These are phyloP conservation scores for Salvia miltiorrhiza DNA, from an alignment of 257 asterid species.

Conservation along the genomic window DNA sequence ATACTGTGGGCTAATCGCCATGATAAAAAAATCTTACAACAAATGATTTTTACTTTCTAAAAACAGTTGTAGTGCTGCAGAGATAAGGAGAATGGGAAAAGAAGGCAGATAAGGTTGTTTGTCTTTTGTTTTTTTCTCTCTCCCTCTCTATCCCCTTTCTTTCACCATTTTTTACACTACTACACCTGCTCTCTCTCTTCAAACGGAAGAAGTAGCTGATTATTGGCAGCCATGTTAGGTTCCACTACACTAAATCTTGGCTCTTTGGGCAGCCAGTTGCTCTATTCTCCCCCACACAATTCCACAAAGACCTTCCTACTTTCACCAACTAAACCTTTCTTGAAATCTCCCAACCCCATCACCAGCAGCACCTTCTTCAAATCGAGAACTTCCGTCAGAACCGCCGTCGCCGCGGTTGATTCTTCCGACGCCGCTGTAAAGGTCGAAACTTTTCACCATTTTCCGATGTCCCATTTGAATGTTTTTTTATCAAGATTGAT, in stretches of 20 bases:
- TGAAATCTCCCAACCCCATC: slow-evolving; percentile 36
- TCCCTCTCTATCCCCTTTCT: slow-evolving; percentile 15
- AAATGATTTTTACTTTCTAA: too few relatives aligned
- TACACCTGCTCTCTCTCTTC: not conserved
- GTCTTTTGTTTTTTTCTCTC: slow-evolving; percentile 27
- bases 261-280: slow-evolving; percentile 35
- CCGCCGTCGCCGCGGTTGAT: slow-evolving; percentile 69
- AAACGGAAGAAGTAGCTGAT: slow-evolving; percentile 1
- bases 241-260: slow-evolving; percentile 62
- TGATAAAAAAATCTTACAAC: too few relatives aligned
- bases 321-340: slow-evolving; percentile 32
- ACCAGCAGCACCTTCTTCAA: slow-evolving; percentile 28
- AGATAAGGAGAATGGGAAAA: slow-evolving; percentile 41
- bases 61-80: too few relatives aligned
- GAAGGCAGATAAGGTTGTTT: slow-evolving; percentile 51
- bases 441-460: slow-evolving; percentile 35
- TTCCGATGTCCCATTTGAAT: not conserved
- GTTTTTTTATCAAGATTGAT: not conserved
- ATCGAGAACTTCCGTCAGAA: slow-evolving; percentile 35
- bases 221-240: slow-evolving; percentile 54
- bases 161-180: not conserved
- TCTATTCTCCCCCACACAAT: slow-evolving; percentile 35
- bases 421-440: slow-evolving; percentile 58
- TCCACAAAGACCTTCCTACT: slow-evolving; percentile 41
- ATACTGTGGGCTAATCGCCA: too few relatives aligned